These are phyloP conservation scores for Neurospora tetraspora DNA, from an alignment of 495 filamentous ascomycete species.

Conservation along the genomic window DNA sequence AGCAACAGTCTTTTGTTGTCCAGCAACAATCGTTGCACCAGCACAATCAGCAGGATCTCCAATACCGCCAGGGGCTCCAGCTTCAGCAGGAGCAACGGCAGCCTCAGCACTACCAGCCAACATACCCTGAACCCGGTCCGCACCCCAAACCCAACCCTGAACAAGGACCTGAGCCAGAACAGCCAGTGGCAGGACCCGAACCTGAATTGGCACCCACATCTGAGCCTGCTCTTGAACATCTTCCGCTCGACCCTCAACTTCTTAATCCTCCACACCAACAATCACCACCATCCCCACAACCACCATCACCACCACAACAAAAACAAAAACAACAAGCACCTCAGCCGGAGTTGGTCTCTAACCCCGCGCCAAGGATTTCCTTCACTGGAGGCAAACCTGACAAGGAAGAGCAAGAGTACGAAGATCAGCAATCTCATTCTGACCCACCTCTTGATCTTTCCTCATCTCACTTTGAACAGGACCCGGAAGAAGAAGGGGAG, in stretches of 20 bases:
- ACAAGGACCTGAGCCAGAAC: slow-evolving; percentile 2
- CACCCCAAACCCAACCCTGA: slow-evolving; percentile 3
- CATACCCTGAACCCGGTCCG: not conserved
- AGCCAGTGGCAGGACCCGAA: slow-evolving; percentile 3
- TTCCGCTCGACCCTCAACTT: not conserved
- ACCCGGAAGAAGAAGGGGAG: not conserved
- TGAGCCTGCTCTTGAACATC: not conserved
- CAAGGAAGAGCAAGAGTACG: not conserved
- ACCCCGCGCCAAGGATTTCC: not conserved
- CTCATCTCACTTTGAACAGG: not conserved
- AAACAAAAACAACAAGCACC: not conserved
- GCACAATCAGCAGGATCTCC: slow-evolving; percentile 2
- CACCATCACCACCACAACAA: not conserved
- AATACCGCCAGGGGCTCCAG: not conserved
- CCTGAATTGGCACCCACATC: slow-evolving; percentile 3
- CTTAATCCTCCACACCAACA: not conserved
- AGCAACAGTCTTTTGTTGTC: not conserved
- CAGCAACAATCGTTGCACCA: not conserved
- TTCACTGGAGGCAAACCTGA: not conserved
- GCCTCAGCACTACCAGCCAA: not conserved
- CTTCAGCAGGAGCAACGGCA: not conserved
- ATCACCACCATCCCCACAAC: not conserved
- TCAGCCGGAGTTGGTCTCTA: not conserved
- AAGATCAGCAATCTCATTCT: not conserved
- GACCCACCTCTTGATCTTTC: not conserved